phyloP scores from a whole-genome alignment of 176 grass and related monocot species.

The Raddia distichophylla region DNA sequence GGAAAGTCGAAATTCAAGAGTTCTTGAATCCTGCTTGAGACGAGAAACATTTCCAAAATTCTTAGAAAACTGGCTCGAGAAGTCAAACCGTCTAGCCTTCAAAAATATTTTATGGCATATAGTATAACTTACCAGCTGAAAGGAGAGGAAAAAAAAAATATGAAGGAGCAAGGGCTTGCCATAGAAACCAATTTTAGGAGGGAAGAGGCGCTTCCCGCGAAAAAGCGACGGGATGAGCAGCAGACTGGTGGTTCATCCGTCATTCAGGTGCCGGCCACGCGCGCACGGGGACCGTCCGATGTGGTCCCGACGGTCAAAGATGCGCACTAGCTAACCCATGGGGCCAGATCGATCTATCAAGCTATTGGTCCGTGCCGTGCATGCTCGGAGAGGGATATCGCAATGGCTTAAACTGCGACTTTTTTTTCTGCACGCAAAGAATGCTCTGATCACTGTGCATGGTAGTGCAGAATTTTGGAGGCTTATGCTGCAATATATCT shows the following conservation, averaged over 20 bases:
- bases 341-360: not conserved
- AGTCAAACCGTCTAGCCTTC: too few species aligned
- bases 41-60: too few species aligned
- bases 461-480: not conserved
- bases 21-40: too few species aligned
- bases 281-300: slow-evolving; percentile 14
- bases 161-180: not conserved
- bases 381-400: not conserved
- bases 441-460: not conserved
- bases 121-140: too few species aligned
- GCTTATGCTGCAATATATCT: too few species aligned
- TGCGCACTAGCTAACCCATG: not conserved
- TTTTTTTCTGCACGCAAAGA: not conserved
- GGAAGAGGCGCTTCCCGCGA: not conserved
- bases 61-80: too few species aligned
- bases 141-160: too few species aligned
- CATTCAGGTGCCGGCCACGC: not conserved
- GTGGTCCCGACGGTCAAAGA: slow-evolving; percentile 43
- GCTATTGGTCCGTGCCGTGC: not conserved
- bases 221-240: not conserved
- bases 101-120: too few species aligned
- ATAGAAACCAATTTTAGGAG: not conserved
- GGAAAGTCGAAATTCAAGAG: too few species aligned
- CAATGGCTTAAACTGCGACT: not conserved
- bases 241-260: not conserved